Conservation (phyloP, 1,284 basidiomycete species). For the Pyrrhoderma noxium region DNA sequence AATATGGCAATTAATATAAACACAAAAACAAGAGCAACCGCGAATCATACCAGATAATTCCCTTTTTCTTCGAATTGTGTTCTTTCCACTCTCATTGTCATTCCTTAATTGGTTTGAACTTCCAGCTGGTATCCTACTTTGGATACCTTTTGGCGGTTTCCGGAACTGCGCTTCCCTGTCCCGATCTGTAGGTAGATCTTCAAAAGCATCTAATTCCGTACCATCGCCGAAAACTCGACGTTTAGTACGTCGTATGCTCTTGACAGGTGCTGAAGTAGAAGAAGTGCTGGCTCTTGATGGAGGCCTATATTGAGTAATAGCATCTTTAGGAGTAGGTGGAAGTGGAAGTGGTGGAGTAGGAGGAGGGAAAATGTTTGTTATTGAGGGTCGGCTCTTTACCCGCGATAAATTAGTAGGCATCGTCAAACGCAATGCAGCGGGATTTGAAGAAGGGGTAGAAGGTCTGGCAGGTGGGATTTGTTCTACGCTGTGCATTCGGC, state of each 20-base stretch:
- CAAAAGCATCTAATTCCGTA: conserved; percentile 85
- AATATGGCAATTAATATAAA: conserved; percentile 21
- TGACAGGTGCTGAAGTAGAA: conserved; percentile 42
- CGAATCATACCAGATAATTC: conserved; percentile 37
- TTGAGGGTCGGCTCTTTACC: conserved; percentile 61
- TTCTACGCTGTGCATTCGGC: conserved; percentile 49
- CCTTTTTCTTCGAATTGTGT: conserved; percentile 46
- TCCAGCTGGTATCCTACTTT: conserved; percentile 53
- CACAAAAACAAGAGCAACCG: conserved; percentile 1
- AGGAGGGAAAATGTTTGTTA: conserved; percentile 62
- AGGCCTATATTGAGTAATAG: conserved; percentile 40
- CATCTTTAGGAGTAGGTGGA: conserved; percentile 31
- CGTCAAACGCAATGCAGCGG: conserved; percentile 69
- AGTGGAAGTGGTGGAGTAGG: conserved; percentile 20
- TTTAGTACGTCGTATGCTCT: conserved; percentile 68
- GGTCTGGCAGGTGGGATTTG: conserved; percentile 69
- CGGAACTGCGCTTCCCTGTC: conserved; percentile 70
- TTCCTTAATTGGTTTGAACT: conserved; percentile 31
- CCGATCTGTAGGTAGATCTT: conserved; percentile 82
- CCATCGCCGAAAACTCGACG: conserved; percentile 83
- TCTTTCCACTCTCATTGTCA: conserved; percentile 34
- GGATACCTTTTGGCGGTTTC: conserved; percentile 59
- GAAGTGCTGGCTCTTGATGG: conserved; percentile 27
- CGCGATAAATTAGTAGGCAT: conserved; percentile 72
- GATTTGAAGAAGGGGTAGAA: conserved; percentile 62